Base-by-base conservation (phyloP, 805 yeast genomes). In the Saturnispora kantuleensis region DNA sequence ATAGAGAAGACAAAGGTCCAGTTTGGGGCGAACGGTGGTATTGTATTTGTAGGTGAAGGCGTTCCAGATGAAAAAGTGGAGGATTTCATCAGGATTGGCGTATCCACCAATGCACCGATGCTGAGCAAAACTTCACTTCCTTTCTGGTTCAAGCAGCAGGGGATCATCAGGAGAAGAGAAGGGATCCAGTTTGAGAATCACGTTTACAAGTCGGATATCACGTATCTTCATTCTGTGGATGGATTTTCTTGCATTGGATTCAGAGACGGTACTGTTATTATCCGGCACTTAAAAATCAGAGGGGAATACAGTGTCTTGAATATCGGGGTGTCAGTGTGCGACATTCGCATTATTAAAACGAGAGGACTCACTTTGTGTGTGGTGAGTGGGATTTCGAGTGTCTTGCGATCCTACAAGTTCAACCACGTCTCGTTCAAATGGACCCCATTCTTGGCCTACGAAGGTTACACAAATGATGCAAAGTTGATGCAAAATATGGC, bases 181-280 rank as follows among this genome's bases (percentile, higher is more conserved):
- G 38, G n/a, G 12, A 8, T 17, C 16, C 11, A 18, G n/a, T 36
- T 13, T 10, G n/a, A 10, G 13, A 31, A 26, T 15, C 11, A 16
- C 4, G 5, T 5, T 2, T n/a, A 34, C 12, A 29, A 30, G 3
- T 45, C 49, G 2, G 51, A 45, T 5, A 31, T 48, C 6, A 45
- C 49, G n/a, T 39, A 34, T 16, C 9, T 42, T 15, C 21, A 33
- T 29, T 10, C 10, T 5, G 13, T 28, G 9, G 12, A 30, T 12
- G 37, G 16, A 17, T 17, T 28, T 6, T 7, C 13, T 8, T 38
- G 31, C 3, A 36, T 18, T 35, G 49, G 51, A 2, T 49, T 43
- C 18, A 43, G 51, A 41, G 43, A 49, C 31, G 51, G 51, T 12
- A 37, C 28, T 6, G 46, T 46, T 10, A 11, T 35, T 4, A 41